These are phyloP conservation scores for Sordaria brevicollis DNA, from an alignment of 495 filamentous ascomycete genomes.

Conservation along the genomic window DNA sequence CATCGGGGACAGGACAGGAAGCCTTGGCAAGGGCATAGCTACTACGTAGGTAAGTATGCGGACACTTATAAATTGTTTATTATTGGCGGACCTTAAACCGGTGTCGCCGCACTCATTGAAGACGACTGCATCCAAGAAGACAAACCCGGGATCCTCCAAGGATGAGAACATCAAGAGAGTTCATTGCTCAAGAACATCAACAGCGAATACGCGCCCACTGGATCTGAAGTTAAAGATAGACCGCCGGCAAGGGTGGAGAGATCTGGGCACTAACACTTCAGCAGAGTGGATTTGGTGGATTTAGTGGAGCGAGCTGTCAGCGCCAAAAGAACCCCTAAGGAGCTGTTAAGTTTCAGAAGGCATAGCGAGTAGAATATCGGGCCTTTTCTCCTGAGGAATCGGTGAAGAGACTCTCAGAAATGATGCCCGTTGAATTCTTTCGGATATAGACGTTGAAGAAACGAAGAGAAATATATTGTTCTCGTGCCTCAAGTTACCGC, in stretches of 20 bases:
- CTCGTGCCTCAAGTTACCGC: not conserved
- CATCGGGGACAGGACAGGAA: not conserved
- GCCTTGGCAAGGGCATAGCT: not conserved
- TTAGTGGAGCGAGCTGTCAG: not conserved
- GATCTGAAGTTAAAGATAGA: not conserved
- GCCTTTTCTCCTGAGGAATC: not conserved
- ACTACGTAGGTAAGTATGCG: too few relatives aligned
- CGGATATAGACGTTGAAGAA: too few relatives aligned
- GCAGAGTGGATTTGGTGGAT: not conserved
- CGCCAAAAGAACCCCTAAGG: not conserved
- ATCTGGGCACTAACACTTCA: not conserved
- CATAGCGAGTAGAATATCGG: not conserved
- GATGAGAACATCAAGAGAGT: not conserved
- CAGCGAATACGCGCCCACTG: not conserved
- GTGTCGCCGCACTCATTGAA: not conserved
- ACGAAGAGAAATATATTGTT: too few relatives aligned
- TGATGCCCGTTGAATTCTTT: too few relatives aligned
- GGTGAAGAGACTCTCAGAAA: too few relatives aligned
- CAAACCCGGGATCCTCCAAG: not conserved
- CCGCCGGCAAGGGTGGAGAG: not conserved
- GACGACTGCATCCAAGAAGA: not conserved
- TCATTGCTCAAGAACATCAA: not conserved
- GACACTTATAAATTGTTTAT: not conserved
- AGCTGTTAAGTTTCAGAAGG: not conserved
- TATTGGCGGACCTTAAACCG: not conserved